phyloP scores from a whole-genome alignment of 495 filamentous ascomycete species.

The Penicillium coffeae region DNA sequence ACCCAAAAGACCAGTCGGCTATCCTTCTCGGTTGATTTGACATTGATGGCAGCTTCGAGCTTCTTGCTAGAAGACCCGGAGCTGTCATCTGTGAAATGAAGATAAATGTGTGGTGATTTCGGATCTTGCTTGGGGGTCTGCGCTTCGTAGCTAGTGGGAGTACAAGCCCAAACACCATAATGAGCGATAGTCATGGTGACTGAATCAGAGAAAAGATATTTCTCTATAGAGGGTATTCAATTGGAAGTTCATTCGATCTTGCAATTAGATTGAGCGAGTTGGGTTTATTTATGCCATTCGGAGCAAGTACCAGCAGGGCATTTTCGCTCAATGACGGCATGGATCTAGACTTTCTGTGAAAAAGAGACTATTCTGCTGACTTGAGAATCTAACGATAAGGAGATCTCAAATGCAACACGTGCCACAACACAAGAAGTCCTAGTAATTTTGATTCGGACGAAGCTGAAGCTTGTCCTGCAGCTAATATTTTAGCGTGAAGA shows the following conservation, averaged over 20 bases:
- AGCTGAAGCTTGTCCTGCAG: slow-evolving; percentile 15
- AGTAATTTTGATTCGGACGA: neutral
- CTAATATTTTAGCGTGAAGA: slow-evolving; percentile 11
- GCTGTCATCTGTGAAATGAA: slow-evolving; percentile 23
- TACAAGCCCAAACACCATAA: slow-evolving; percentile 29
- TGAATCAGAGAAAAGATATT: neutral
- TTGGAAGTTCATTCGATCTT: too few relatives aligned
- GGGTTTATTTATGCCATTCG: neutral
- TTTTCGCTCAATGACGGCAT: neutral
- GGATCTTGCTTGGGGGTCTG: slow-evolving; percentile 20
- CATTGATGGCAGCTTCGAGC: slow-evolving; percentile 25
- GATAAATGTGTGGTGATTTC: slow-evolving; percentile 26
- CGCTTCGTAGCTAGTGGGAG: slow-evolving; percentile 20
- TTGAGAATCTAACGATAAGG: slow-evolving; percentile 4
- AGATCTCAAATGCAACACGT: slow-evolving; percentile 6
- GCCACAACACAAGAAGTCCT: slow-evolving; percentile 2
- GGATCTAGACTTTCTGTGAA: neutral
- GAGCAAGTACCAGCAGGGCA: neutral
- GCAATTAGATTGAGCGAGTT: neutral
- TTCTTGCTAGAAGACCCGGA: slow-evolving; percentile 11
- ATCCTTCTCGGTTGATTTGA: slow-evolving; percentile 23
- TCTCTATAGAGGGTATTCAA: neutral
- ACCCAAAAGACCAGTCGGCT: slow-evolving; percentile 27
- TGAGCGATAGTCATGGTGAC: slow-evolving; percentile 23
- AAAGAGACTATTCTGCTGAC: neutral